Base-by-base conservation (phyloP, 169 alveolate species). In the Eimeria zaria region DNA sequence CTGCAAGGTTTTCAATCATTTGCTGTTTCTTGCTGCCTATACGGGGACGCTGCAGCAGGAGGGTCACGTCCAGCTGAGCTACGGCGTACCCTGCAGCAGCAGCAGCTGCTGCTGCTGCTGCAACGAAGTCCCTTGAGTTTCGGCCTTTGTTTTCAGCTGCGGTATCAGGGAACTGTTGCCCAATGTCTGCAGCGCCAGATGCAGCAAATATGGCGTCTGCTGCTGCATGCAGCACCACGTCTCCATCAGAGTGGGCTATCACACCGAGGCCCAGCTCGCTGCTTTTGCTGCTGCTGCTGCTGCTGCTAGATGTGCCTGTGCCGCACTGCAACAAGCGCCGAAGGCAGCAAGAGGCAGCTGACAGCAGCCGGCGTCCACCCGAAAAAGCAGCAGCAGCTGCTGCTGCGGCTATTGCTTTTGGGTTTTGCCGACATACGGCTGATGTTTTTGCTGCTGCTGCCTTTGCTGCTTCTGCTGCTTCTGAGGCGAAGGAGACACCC, bases 241-340 rank as follows among this genome's bases (percentile, higher is more conserved):
- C 99, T 41, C 99, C 99, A 96, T 98, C 99, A 51, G 99, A 98
- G 96, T 98, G 99, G 8, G 99, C 98, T 48, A 97, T 96, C 33
- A 98, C 96, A n/a, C 98, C 98, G 71, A 87, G 39, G 22, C 73
- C 95, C 41, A 85, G 36, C 33, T 74, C 73, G 83, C 69, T 89
- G 48, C 24, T n/a, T 8, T 36, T 36, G 84, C 44, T 58, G 51
- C 22, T 46, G 41, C 33, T 12, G 58, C 60, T 76, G 87, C 55
- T 76, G 62, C 64, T 76, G 87, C 62, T 76, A n/a, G 87, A 14
- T 41, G 24, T 48, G 87, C 7, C 36, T 44, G 22, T n/a, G 41
- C 33, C 71, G 18, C 33, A 58, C 67, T 22, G 55, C n/a, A 39
- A 22, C 89, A 78, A 67, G 51, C 78, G 95, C 22, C 78, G 14